Base-by-base conservation (phyloP, 1,139 yeast genomes). In the Debaryomyces sp. region DNA sequence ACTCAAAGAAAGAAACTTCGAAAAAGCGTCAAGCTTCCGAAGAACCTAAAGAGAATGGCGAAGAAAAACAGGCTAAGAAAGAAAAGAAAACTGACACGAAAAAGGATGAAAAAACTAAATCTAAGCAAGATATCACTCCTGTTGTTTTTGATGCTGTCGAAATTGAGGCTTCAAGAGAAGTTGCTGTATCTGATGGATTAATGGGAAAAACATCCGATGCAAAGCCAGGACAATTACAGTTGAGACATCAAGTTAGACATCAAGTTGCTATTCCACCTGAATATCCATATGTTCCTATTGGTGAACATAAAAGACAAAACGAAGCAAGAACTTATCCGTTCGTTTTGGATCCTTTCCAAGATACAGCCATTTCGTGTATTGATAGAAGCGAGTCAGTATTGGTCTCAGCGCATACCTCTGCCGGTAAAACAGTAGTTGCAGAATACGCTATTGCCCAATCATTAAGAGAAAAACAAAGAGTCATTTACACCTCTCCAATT, bases 401-500 rank as follows among this genome's bases (percentile, higher is more conserved):
- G 59, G 98, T 94, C 2, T 92, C 98, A 22, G 99, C 99, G 0
- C 99, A 94, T 63, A 92, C 99, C 0, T 92, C 98, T 27, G 99
- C 99, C 6, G 99, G 99, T 73, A 94, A 94, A 65, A 94, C 99
- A 0, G 99, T 95, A 42, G 99, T 94, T 45, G 99, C 99, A 0
- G 99, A 94, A 64, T 95, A 94, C 62, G 98, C 99, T 38, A 94
- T 94, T 71, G 98, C 99, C 1, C 96, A 91, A 73, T 89, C 97
- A 12, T 73, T 90, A 54, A 75, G 91, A 59, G 91, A 89, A 48
- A 91, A 90, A 71, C 97, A 94, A 64, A 84, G 97, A 69, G 97
- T 94, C 46, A 94, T 94, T 53, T 94, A 94, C 64, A 94, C 99
- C 0, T 92, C 98, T 2, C 99, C 99, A 3, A 94, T 94, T 63